Conservation (phyloP, 176 grass and related monocot genomes). For the Metroxylon sagu region DNA sequence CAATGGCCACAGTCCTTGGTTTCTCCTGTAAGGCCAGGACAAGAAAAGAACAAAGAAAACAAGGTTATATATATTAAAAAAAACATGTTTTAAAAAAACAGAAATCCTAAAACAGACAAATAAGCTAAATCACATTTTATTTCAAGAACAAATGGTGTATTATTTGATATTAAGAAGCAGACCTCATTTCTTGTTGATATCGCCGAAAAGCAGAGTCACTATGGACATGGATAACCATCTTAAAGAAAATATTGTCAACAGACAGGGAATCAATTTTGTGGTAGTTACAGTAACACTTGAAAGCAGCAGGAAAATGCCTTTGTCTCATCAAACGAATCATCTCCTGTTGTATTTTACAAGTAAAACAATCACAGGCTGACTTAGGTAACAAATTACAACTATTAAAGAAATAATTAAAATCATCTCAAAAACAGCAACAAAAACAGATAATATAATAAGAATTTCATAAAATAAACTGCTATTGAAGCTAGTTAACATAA, state of each 20-base stretch:
- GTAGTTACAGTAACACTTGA: conserved; percentile 89
- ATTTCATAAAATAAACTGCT: too few relatives aligned
- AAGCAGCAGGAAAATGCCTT: conserved; percentile 58
- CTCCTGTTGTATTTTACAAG: conserved; percentile 48
- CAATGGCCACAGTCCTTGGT: conserved; percentile 86
- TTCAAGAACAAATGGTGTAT: neutral
- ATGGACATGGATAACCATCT: conserved; percentile 92
- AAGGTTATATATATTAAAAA: neutral
- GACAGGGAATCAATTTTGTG: conserved; percentile 68
- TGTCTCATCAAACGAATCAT: conserved; percentile 81
- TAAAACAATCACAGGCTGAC: conserved; percentile 18
- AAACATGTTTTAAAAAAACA: neutral
- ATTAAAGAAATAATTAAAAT: too few relatives aligned
- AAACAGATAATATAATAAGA: too few relatives aligned
- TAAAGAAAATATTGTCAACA: conserved; percentile 67
- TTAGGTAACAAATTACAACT: neutral
- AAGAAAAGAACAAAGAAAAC: neutral
- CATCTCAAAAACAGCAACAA: too few relatives aligned
- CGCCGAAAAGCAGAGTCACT: conserved; percentile 80
- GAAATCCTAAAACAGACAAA: neutral
- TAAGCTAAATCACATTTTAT: neutral
- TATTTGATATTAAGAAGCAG: conserved; percentile 1
- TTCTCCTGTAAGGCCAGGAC: conserved; percentile 49
- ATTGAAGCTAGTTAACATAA: too few relatives aligned
- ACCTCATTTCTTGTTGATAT: conserved; percentile 99